A percentile compares a stretch with the other conserved stretches of the same genome.
Conservation (phyloP, 306 rosid genomes). For the Castanea crenata region DNA sequence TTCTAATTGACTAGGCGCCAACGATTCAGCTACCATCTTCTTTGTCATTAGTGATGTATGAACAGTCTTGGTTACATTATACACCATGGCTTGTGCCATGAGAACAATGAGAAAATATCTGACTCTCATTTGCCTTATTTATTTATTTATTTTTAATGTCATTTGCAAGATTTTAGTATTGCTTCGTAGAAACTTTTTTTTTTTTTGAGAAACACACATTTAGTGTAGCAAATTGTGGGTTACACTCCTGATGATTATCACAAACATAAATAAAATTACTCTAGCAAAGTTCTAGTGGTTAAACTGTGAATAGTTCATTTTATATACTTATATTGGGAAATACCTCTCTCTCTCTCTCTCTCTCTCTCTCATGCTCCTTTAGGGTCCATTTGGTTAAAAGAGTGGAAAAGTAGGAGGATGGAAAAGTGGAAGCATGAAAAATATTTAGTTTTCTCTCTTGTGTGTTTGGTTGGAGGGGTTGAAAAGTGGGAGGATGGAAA, state of each 20-base stretch:
- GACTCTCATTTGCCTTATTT: slow-evolving; percentile 28
- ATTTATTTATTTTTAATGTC: not conserved
- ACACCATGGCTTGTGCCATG: slow-evolving; percentile 12
- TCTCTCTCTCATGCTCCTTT: not conserved
- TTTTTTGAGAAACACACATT: not conserved
- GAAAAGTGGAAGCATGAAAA: no score
- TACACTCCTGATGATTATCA: slow-evolving; percentile 29
- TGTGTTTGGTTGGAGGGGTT: no score
- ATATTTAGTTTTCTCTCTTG: no score
- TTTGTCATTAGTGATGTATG: slow-evolving; percentile 12
- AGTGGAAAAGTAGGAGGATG: no score
- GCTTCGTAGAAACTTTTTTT: slow-evolving; percentile 29
- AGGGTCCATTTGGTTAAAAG: no score
- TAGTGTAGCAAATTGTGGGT: slow-evolving; percentile 31
- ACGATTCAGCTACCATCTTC: slow-evolving; percentile 28
- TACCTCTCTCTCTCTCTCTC: not conserved
- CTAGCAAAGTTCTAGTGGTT: slow-evolving; percentile 27
- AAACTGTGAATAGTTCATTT: no score
- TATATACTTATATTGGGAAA: not conserved
- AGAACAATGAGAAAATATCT: slow-evolving; percentile 24
- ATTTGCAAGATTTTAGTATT: slow-evolving; percentile 37
- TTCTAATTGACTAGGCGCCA: slow-evolving; percentile 55
- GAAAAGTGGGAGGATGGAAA: no score
- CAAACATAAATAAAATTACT: slow-evolving; percentile 39
- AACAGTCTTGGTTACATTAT: slow-evolving; percentile 26